Evolutionary conservation across 805 yeast genomes (phyloP), one percentile per base, ranked within the genome.

Genomic region (Clavispora vitiphila): DNA sequence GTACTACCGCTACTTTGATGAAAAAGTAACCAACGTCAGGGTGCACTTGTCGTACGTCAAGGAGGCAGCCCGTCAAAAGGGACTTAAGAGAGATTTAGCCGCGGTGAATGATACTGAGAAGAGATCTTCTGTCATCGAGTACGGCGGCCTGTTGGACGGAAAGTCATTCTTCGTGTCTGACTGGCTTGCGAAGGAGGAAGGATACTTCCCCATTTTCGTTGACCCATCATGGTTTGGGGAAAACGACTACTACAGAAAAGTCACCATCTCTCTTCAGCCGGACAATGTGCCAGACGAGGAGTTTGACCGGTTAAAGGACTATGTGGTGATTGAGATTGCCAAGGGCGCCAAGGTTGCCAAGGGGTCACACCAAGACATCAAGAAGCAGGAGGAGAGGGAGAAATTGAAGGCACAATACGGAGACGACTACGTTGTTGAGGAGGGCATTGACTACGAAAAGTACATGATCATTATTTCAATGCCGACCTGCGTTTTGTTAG

Each of bases 201-300:
- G 96, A 11, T 74, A 68, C 51, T 77, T 64, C 49, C 81, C 91
- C 3, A 57, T 88, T 32, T 77, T 77, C 29, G 64, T 86, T 31
- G 59, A 73, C 27, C 78, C 76, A 42, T 78, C 72, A 10, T 87
- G 95, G 90, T 64, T 87, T 24, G 57, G 58, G 7, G 48, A 53
- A 11, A 69, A 68, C 29, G 81, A 74, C 4, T 60, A 65, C 49
- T 76, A 70, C 50, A 77, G 76, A 53, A 73, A 74, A 46, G 80
- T 85, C 10, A 67, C 81, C 38, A 63, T 88, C 32, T 71, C 90
- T 3, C 72, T 88, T 37, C 96, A 89, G 61, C 91, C 95, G 1
- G 83, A 79, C 41, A 68, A 67, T 35, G 69, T 81, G 15, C 54
- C 69, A 3, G 88, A 82, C 58, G 86, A 81, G 3, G 90, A 82